Conservation (phyloP, 495 filamentous ascomycete genomes). For the Clohesyomyces aquaticus region DNA sequence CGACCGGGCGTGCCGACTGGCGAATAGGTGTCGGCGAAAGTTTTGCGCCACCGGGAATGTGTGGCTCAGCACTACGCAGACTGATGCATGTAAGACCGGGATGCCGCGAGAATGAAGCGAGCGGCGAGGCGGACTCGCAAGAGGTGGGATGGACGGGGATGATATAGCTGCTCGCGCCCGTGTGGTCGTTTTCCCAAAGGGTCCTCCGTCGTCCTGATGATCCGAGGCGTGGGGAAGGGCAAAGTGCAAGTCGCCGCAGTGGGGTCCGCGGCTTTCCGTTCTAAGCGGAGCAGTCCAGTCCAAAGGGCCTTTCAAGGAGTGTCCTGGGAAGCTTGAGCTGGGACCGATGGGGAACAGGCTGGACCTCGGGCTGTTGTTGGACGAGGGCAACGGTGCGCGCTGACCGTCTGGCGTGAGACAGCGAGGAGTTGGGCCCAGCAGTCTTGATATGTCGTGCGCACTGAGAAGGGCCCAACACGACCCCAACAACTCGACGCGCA, state of each 20-base stretch:
- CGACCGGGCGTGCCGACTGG: conserved; percentile 31
- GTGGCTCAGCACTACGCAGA: conserved; percentile 20
- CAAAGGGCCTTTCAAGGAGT: conserved; percentile 3
- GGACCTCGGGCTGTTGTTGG: conserved; percentile 15
- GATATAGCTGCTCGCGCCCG: conserved; percentile 15
- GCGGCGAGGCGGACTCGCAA: conserved; percentile 19
- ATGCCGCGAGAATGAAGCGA: conserved; percentile 5
- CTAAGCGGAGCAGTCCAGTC: conserved; percentile 19
- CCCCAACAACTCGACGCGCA: conserved; percentile 23
- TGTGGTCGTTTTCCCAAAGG: neutral
- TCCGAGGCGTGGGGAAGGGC: conserved; percentile 28
- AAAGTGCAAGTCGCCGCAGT: conserved; percentile 23
- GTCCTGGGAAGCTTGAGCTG: conserved; percentile 18
- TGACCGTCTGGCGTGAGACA: conserved; percentile 32
- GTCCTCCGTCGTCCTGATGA: conserved; percentile 2
- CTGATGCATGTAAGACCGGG: conserved; percentile 16
- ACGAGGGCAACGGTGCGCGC: conserved; percentile 20
- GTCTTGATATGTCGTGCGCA: conserved; percentile 30
- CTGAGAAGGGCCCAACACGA: conserved; percentile 13
- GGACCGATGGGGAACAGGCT: conserved; percentile 8
- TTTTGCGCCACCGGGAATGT: too few species aligned
- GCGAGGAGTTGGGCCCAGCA: conserved; percentile 12
- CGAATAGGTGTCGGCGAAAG: conserved; percentile 30
- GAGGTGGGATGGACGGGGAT: conserved; percentile 5
- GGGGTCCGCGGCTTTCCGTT: conserved; percentile 28